Conservation (phyloP, 2,329 filamentous ascomycete genomes). For the Hypoxylon sp. region DNA sequence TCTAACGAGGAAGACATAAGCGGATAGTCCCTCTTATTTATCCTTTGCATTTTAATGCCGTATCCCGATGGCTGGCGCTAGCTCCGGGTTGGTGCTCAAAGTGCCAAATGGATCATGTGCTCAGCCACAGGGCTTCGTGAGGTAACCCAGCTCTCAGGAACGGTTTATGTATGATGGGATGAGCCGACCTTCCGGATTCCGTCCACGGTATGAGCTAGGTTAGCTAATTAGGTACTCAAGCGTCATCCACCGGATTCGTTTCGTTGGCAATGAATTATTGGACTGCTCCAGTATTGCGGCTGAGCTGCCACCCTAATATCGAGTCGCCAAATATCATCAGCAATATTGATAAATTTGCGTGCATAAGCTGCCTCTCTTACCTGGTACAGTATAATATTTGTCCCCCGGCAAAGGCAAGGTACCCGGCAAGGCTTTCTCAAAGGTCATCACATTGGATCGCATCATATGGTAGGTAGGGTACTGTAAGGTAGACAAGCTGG, state of each 20-base stretch:
- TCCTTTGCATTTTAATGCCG: slow-evolving; percentile 3
- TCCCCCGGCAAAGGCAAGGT: slow-evolving; percentile 27
- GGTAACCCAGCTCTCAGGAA: slow-evolving; percentile 32
- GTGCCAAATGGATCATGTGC: slow-evolving; percentile 2
- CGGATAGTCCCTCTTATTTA: slow-evolving; percentile 7
- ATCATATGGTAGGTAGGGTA: slow-evolving; percentile 14
- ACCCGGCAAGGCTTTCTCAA: slow-evolving; percentile 39
- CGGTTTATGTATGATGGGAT: slow-evolving; percentile 15
- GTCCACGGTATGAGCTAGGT: slow-evolving; percentile 12
- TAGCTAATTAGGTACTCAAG: slow-evolving; percentile 17
- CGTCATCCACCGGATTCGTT: slow-evolving; percentile 19
- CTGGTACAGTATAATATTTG: slow-evolving; percentile 5
- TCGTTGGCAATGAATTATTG: slow-evolving; percentile 35
- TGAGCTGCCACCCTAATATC: slow-evolving; percentile 41
- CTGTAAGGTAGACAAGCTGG: slow-evolving; percentile 2
- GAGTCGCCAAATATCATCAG: slow-evolving; percentile 9
- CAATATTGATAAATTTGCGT: slow-evolving; percentile 23
- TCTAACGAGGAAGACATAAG: background rate
- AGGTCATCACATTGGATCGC: slow-evolving; percentile 21
- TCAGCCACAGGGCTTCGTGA: slow-evolving; percentile 36
- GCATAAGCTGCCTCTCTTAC: slow-evolving; percentile 22
- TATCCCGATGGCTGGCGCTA: slow-evolving; percentile 1
- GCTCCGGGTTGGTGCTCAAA: slow-evolving; percentile 6
- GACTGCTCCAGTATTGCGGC: slow-evolving; percentile 48
- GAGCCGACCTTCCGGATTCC: slow-evolving; percentile 31